Evolutionary conservation across 2,329 filamentous ascomycete species (phyloP).

Genomic region (Zymoseptoria pseudotritici): DNA sequence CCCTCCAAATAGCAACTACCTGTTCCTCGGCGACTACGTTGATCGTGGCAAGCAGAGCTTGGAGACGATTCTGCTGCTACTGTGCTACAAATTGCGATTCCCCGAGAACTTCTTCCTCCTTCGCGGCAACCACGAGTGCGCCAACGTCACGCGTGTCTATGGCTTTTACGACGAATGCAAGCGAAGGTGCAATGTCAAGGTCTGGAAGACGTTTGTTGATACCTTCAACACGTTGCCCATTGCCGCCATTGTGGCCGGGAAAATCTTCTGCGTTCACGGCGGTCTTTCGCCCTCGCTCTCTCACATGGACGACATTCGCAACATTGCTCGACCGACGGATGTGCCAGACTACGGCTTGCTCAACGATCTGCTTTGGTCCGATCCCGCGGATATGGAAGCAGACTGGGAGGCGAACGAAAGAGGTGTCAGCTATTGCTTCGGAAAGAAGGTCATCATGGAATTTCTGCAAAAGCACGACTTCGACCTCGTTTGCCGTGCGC

Average conservation of each 20-base stretch:
- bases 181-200: slow-evolving; percentile 88
- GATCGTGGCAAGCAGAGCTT: slow-evolving; percentile 93
- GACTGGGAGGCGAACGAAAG: slow-evolving; percentile 98
- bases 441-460: slow-evolving; percentile 95
- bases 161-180: slow-evolving; percentile 99
- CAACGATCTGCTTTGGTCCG: slow-evolving; percentile 94
- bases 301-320: slow-evolving; percentile 97
- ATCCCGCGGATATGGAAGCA: slow-evolving; percentile 88
- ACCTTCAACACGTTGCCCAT: slow-evolving; percentile 95
- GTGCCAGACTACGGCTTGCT: slow-evolving; percentile 93
- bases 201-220: slow-evolving; percentile 97
- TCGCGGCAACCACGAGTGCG: slow-evolving; percentile 92
- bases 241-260: slow-evolving; percentile 90
- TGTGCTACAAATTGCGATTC: slow-evolving; percentile 96
- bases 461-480: slow-evolving; percentile 94
- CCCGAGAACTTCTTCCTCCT: slow-evolving; percentile 96
- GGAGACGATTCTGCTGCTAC: slow-evolving; percentile 83
- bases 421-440: slow-evolving; percentile 96
- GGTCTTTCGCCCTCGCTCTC: slow-evolving; percentile 84
- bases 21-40: slow-evolving; percentile 94
- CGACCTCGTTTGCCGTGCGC: slow-evolving; percentile 90
- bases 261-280: slow-evolving; percentile 96
- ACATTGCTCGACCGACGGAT: slow-evolving; percentile 91
- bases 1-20: slow-evolving; percentile 81
- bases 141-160: slow-evolving; percentile 90